Conservation (phyloP, 495 filamentous ascomycete species). For the Sabuloglossum arenarium region DNA sequence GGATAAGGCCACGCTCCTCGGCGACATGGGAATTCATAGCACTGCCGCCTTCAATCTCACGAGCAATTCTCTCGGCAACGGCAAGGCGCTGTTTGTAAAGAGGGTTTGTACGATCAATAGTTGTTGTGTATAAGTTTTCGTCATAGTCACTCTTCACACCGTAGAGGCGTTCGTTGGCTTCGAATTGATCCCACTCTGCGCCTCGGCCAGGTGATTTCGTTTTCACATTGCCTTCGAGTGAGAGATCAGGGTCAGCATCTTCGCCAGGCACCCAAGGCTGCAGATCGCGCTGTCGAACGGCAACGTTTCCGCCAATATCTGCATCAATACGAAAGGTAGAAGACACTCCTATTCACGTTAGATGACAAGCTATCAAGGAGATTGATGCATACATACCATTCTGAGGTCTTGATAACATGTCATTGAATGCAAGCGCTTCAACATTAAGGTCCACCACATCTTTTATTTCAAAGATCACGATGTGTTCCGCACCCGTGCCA, state of each 20-base stretch:
- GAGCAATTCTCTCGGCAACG: constrained; percentile 61
- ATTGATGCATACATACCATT: not conserved
- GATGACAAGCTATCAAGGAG: not conserved
- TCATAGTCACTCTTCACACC: constrained; percentile 75
- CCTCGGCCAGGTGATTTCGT: constrained; percentile 16
- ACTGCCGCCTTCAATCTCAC: constrained; percentile 61
- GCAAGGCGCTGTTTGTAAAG: constrained; percentile 56
- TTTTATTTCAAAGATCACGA: constrained; percentile 61
- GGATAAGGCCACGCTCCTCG: constrained; percentile 64
- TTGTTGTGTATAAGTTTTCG: constrained; percentile 85
- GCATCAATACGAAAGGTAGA: constrained; percentile 64
- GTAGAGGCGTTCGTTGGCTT: constrained; percentile 68
- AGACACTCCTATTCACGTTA: constrained; percentile 6
- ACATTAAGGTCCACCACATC: constrained; percentile 51
- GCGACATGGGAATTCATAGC: constrained; percentile 59
- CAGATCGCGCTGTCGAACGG: constrained; percentile 49
- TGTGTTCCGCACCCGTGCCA: constrained; percentile 39
- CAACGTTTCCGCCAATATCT: constrained; percentile 61
- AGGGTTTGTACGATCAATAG: constrained; percentile 64
- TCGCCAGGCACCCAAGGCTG: constrained; percentile 64
- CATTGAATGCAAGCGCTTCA: constrained; percentile 17
- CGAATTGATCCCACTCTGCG: constrained; percentile 76
- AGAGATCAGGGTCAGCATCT: constrained; percentile 39
- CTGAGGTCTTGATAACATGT: not conserved
- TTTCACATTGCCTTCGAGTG: constrained; percentile 36